Conservation (phyloP, 2,329 filamentous ascomycete species). For the Clarireedia monteithiana region DNA sequence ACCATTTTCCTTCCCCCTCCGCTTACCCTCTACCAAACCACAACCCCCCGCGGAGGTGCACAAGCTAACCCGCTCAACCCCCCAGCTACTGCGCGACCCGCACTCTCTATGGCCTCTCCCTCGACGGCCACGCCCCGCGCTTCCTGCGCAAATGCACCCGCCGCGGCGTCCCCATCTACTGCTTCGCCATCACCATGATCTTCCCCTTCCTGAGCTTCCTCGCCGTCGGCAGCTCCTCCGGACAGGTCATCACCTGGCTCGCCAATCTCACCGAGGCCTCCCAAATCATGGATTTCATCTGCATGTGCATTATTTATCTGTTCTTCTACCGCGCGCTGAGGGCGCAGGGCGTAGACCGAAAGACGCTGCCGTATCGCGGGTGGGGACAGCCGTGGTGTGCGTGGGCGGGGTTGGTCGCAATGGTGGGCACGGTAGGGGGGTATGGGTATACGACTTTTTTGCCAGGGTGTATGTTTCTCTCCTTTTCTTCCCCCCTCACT, state of each 20-base stretch:
- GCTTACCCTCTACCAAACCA: neutral
- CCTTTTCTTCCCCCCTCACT: neutral
- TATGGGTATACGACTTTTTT: constrained; percentile 70
- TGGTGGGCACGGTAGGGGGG: constrained; percentile 61
- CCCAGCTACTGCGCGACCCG: constrained; percentile 54
- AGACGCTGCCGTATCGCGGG: constrained; percentile 56
- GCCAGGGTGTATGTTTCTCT: constrained; percentile 34
- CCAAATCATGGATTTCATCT: constrained; percentile 63
- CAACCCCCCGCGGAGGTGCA: neutral
- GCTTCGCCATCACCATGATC: constrained; percentile 55
- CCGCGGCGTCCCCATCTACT: constrained; percentile 51
- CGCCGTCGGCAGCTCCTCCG: constrained; percentile 44
- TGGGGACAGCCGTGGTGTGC: constrained; percentile 57
- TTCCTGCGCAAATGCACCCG: constrained; percentile 54
- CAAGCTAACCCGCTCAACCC: neutral
- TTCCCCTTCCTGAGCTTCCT: constrained; percentile 67
- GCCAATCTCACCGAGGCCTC: constrained; percentile 59
- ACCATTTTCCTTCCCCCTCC: neutral
- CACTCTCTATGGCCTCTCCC: constrained; percentile 60
- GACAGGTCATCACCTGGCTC: constrained; percentile 34
- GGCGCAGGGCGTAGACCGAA: constrained; percentile 58
- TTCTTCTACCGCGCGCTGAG: constrained; percentile 61
- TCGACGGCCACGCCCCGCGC: constrained; percentile 56
- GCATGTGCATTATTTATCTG: constrained; percentile 62
- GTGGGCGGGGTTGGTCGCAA: constrained; percentile 49